Conservation (phyloP, 208 protist species). For the Angomonas desouzai region DNA sequence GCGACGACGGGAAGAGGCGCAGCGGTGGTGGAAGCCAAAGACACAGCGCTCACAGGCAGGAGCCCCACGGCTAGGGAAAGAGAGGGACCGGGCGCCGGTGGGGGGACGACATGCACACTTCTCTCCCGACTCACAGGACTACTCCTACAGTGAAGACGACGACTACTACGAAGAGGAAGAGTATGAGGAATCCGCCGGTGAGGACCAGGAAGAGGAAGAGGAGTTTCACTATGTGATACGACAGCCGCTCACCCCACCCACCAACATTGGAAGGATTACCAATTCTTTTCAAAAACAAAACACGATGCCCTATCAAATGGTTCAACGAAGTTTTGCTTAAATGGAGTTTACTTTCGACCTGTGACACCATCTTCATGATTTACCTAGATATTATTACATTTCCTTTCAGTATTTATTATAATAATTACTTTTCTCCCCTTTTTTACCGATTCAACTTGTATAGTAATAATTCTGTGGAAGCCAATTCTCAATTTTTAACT, state of each 20-base stretch:
- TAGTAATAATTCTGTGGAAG: not conserved
- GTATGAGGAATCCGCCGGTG: constrained; percentile 10
- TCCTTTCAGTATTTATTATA: not conserved
- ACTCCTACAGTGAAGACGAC: constrained; percentile 2
- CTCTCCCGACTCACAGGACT: not conserved
- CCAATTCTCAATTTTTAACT: not conserved
- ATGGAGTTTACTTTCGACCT: not conserved
- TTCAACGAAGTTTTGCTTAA: not conserved
- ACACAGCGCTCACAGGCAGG: not conserved
- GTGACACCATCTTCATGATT: too few relatives aligned
- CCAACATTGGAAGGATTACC: not conserved
- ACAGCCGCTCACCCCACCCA: constrained; percentile 3
- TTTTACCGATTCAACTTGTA: constrained; percentile 2
- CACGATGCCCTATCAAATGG: not conserved
- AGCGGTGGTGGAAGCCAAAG: constrained; percentile 52
- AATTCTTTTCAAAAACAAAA: constrained; percentile 6
- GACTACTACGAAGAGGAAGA: not conserved
- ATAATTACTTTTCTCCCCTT: not conserved
- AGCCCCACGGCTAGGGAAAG: not conserved
- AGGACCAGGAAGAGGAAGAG: not conserved
- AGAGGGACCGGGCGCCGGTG: not conserved
- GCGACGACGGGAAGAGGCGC: constrained; percentile 39
- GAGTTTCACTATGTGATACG: constrained; percentile 1
- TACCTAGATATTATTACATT: too few relatives aligned
- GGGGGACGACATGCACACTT: not conserved